Base-by-base conservation (phyloP, 257 asterid genomes). In the Nicotiana obtusifolia region DNA sequence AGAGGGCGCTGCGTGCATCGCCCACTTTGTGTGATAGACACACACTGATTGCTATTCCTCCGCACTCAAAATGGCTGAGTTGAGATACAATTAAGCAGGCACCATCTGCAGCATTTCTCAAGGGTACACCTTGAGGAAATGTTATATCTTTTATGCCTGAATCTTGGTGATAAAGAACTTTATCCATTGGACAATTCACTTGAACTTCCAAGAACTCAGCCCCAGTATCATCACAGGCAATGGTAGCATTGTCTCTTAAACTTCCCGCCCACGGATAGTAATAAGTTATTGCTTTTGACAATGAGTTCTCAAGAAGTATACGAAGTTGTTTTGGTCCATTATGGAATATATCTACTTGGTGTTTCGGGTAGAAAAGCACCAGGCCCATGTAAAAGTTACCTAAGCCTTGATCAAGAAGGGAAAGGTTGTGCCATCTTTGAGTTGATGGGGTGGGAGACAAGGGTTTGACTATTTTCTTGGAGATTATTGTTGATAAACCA, bases 301-400 rank as follows among this genome's bases (percentile, higher is more conserved):
- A 41, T 41, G 47, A 41, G 47, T 41, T 41, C 8, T 41, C 47
- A 41, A 41, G 47, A 41, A 41, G 11, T 41, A 3, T 41, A 41
- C 0, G 8, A 41, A 41, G 10, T 41, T 41, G 47, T 41, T 41
- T 13, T 4, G 30, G 16, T 0, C 5, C 22, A 71, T 8, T 15
- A 15, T 8, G 11, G 22, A 3, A 35, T 10, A 3, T 41, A 41
- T 41, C 47, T 41, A 41, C 47, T 41, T 41, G 47, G 8, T 61
- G 61, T 54, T 80, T 69, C 5, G 73, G 71, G 68, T 33, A 78
- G 82, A 78, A 78, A 33, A 78, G 20, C 1, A 10, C 82, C 9
- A 30, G 7, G 7, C 71, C 71, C 15, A 60, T 59, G 26, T 78
- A n/a, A 20, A 10, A 4, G 16, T 1, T 1, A 17, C n/a, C 28